Base-by-base conservation (phyloP, 2,329 filamentous ascomycete species). In the Beauveria scarabaeidicola region DNA sequence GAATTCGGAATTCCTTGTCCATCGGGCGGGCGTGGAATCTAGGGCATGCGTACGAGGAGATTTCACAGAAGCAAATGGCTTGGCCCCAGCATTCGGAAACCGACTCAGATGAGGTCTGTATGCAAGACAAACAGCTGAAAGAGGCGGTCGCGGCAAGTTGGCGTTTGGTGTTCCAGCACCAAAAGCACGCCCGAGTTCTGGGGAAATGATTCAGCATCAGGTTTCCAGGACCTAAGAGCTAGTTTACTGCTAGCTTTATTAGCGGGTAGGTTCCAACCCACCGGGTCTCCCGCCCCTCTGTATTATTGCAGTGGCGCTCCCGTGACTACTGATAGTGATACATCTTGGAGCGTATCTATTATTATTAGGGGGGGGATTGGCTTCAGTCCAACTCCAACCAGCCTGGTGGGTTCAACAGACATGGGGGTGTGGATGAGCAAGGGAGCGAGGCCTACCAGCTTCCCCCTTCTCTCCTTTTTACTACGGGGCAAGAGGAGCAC, bases 191-290 rank as follows among this genome's bases (percentile, higher is more conserved):
- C 55, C 40, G 47, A 52, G 56, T 59, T 40, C 56, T 41, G 56
- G 56, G 56, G 48, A 52, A 59, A 52, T 52, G 56, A 48, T 52
- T 52, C 56, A 59, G 56, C 47, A 52, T 52, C 56, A 52, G 17
- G 48, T 52, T 32, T 23, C 47, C 46, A 59, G 40, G 40, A 52
- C 54, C 46, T 25, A 58, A 40, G 19, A 27, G 48, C 27, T 52
- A 52, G 48, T 21, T 38, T 25, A 13, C 29, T 13, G 29, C 29
- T 32, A 32, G 29, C 29, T 32, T 32, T 32, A 13, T 23, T 23
- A 44, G 48, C 47, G 56, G 56, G 15, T 38, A 59, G 56, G 47
- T 59, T 52, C 56, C 56, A 59, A 48, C 8, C 48, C 48, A 29
- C 40, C 48, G 56, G 56, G 56, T 52, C 56, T 52, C 27, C 56